Evolutionary conservation across 1,139 yeast genomes (phyloP).

Genomic region (Yamadazyma siamensis): DNA sequence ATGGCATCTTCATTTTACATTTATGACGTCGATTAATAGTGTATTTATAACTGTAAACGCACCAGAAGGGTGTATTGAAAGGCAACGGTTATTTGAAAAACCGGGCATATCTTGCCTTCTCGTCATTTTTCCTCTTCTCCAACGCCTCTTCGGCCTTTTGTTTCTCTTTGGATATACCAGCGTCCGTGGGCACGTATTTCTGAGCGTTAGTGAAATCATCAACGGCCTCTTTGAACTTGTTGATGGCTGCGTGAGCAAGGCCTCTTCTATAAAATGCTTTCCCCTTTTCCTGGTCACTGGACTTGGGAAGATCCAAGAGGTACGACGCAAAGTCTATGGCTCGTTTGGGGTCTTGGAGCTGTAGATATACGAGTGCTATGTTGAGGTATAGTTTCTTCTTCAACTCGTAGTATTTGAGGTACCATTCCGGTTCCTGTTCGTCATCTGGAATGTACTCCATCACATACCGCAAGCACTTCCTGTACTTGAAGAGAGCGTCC

Average conservation of each 20-base stretch:
- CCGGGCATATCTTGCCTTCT: conserved; percentile 54
- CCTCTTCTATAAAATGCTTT: conserved; percentile 66
- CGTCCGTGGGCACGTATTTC: conserved; percentile 47
- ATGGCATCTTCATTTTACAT: too few species aligned
- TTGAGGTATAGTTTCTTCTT: conserved; percentile 64
- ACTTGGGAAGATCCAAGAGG: conserved; percentile 48
- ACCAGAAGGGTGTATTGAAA: too few species aligned
- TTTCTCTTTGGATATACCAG: conserved; percentile 43
- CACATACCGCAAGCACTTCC: conserved; percentile 61
- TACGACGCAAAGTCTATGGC: conserved; percentile 53
- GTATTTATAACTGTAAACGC: too few species aligned
- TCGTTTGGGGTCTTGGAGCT: conserved; percentile 41
- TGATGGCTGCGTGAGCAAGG: conserved; percentile 39
- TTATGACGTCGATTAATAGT: too few species aligned
- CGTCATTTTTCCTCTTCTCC: conserved; percentile 42
- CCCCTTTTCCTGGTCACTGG: conserved; percentile 44
- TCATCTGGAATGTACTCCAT: conserved; percentile 70
- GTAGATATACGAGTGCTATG: conserved; percentile 50
- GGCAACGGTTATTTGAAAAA: conserved; percentile 36
- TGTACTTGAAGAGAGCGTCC: conserved; percentile 58
- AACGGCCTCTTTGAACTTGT: conserved; percentile 49
- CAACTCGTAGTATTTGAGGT: conserved; percentile 46
- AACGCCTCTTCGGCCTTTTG: conserved; percentile 34
- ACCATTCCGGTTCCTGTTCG: conserved; percentile 58
- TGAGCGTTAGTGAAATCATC: conserved; percentile 44